These are phyloP conservation scores for Acanthochlamys bracteata DNA, from an alignment of 106 monocot genomes.

Conservation along the genomic window DNA sequence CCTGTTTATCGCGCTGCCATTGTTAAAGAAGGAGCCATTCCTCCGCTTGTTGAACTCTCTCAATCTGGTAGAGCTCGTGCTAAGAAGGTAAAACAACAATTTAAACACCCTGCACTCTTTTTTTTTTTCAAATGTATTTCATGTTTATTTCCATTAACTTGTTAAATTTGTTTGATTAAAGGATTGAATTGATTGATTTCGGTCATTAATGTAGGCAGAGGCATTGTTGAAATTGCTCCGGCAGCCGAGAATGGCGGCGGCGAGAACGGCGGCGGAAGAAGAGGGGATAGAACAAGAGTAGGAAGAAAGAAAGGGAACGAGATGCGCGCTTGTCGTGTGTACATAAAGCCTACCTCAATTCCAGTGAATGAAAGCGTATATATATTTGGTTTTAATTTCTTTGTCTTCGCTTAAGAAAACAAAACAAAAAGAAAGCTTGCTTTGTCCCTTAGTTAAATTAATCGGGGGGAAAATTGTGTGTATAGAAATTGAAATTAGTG, in stretches of 20 bases:
- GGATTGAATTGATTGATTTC: background rate
- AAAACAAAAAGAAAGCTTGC: too few species aligned
- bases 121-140: background rate
- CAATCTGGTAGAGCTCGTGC: slow-evolving; percentile 33
- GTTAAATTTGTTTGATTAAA: background rate
- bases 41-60: slow-evolving; percentile 53
- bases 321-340: background rate
- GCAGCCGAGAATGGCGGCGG: slow-evolving; percentile 30
- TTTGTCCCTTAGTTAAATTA: too few species aligned
- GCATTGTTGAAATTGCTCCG: slow-evolving; percentile 41
- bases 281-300: background rate
- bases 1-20: slow-evolving; percentile 25
- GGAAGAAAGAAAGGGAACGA: too few species aligned
- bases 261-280: background rate
- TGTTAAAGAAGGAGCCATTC: slow-evolving; percentile 48
- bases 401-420: too few species aligned
- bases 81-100: slow-evolving; percentile 20
- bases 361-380: slow-evolving; percentile 8
- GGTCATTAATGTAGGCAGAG: slow-evolving; percentile 36
- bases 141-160: background rate
- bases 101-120: background rate
- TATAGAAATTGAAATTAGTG: too few species aligned
- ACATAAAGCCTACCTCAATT: background rate
- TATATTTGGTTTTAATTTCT: background rate
- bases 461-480: too few species aligned